A percentile compares a stretch with the other conserved stretches of the same genome.
phyloP scores from a whole-genome alignment of 2,329 filamentous ascomycete genomes.

The Tolypocladium pustulatum region DNA sequence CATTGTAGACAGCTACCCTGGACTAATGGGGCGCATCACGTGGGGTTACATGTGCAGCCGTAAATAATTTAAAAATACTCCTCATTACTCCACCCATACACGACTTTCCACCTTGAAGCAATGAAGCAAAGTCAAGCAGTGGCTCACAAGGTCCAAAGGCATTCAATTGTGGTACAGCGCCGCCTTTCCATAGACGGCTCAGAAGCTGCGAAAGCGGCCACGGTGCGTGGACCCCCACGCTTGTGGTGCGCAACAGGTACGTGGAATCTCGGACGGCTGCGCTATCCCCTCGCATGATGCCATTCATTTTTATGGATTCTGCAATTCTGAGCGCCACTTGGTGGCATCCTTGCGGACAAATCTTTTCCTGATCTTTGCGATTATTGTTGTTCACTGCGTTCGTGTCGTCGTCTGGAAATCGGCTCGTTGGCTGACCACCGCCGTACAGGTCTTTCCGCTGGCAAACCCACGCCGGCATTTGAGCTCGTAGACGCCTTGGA shows the following conservation, averaged over 20 bases:
- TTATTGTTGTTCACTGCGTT: neutral
- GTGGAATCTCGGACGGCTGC: neutral
- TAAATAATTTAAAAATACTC: neutral
- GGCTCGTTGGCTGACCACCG: neutral
- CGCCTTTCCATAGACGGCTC: neutral
- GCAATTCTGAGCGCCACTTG: conserved; percentile 33
- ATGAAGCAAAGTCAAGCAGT: neutral
- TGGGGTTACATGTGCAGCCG: neutral
- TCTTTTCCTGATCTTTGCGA: conserved; percentile 3
- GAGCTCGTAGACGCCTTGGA: neutral
- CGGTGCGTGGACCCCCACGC: neutral
- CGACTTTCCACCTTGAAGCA: neutral
- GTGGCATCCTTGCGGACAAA: conserved; percentile 19
- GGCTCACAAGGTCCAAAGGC: neutral
- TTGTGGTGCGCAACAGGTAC: neutral
- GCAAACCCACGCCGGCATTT: neutral
- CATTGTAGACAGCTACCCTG: neutral
- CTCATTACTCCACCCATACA: neutral
- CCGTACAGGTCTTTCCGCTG: neutral
- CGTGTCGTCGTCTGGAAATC: neutral
- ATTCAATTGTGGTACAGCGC: neutral
- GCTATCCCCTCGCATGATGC: conserved; percentile 18
- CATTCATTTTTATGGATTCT: conserved; percentile 34
- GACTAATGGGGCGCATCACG: neutral
- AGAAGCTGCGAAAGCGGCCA: neutral